Conservation (phyloP, 306 rosid species). For the Abrus precatorius region DNA sequence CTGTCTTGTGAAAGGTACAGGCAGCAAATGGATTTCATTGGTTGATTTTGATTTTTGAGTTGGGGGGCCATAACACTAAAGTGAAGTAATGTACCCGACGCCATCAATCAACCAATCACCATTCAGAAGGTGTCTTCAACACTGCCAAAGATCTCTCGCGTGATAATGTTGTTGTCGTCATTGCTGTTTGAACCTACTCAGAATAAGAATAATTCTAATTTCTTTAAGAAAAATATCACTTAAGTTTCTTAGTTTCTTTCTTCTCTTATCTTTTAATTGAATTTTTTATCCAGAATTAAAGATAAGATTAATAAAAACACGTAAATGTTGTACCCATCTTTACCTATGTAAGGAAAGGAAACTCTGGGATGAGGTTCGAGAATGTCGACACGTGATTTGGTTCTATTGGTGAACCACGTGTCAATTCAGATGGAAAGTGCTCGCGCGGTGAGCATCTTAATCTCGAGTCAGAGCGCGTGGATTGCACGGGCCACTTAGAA, state of each 20-base stretch:
- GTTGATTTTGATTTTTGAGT: constrained; percentile 19
- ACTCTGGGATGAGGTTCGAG: constrained; percentile 24
- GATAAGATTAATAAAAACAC: too few relatives aligned
- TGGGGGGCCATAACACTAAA: constrained; percentile 14
- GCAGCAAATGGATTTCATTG: constrained; percentile 9
- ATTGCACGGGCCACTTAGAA: background rate
- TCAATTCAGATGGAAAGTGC: background rate
- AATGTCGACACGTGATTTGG: constrained; percentile 38
- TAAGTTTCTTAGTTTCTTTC: too few relatives aligned
- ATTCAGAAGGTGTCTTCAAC: background rate
- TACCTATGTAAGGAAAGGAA: background rate
- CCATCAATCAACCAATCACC: constrained; percentile 4
- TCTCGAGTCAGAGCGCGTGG: background rate
- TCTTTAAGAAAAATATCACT: too few relatives aligned
- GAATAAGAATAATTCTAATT: too few relatives aligned
- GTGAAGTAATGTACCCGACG: background rate
- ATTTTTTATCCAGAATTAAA: too few relatives aligned
- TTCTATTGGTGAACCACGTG: constrained; percentile 28
- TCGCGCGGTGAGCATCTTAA: background rate
- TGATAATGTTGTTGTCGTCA: background rate
- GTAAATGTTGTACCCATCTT: too few relatives aligned
- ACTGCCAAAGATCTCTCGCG: constrained; percentile 15
- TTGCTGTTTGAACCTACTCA: too few relatives aligned
- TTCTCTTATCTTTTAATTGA: too few relatives aligned
- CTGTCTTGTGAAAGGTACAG: constrained; percentile 20